These are phyloP conservation scores for Trichothecium roseum DNA, from an alignment of 2,329 filamentous ascomycete species.

Conservation along the genomic window DNA sequence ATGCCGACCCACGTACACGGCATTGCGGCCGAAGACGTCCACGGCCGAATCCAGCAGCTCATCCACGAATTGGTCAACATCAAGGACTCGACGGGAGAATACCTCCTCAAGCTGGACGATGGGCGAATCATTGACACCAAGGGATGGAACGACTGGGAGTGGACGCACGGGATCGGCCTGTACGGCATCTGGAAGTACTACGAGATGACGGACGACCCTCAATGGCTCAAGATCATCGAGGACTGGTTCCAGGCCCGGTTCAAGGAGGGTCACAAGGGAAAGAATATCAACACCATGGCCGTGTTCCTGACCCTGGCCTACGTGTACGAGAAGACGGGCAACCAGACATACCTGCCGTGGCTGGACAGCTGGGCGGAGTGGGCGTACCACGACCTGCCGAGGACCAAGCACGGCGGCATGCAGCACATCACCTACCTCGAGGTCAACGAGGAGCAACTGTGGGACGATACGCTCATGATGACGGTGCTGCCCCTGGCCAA, in stretches of 20 bases:
- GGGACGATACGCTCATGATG: slow-evolving; percentile 87
- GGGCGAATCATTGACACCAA: slow-evolving; percentile 75
- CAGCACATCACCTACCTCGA: slow-evolving; percentile 67
- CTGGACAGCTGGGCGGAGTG: slow-evolving; percentile 74
- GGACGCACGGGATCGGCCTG: slow-evolving; percentile 71
- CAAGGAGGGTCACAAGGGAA: slow-evolving; percentile 61
- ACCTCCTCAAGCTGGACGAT: slow-evolving; percentile 59
- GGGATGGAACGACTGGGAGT: slow-evolving; percentile 76
- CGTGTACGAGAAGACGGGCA: slow-evolving; percentile 65
- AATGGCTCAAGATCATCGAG: slow-evolving; percentile 55
- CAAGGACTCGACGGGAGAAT: slow-evolving; percentile 63
- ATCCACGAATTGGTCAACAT: slow-evolving; percentile 71
- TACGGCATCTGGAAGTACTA: slow-evolving; percentile 80
- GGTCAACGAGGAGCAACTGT: slow-evolving; percentile 64
- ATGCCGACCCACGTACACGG: slow-evolving; percentile 28
- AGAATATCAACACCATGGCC: slow-evolving; percentile 77
- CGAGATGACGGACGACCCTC: slow-evolving; percentile 52
- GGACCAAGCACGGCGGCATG: slow-evolving; percentile 62
- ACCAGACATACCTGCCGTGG: slow-evolving; percentile 63
- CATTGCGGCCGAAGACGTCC: slow-evolving; percentile 35
- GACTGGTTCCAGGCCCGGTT: slow-evolving; percentile 64
- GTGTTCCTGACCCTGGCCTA: slow-evolving; percentile 66
- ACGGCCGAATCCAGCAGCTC: slow-evolving; percentile 50
- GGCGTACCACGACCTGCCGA: slow-evolving; percentile 66
- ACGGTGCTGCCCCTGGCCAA: slow-evolving; percentile 72